Base-by-base conservation (phyloP, 768 basidiomycete genomes). In the Hydnomerulius pinastri region DNA sequence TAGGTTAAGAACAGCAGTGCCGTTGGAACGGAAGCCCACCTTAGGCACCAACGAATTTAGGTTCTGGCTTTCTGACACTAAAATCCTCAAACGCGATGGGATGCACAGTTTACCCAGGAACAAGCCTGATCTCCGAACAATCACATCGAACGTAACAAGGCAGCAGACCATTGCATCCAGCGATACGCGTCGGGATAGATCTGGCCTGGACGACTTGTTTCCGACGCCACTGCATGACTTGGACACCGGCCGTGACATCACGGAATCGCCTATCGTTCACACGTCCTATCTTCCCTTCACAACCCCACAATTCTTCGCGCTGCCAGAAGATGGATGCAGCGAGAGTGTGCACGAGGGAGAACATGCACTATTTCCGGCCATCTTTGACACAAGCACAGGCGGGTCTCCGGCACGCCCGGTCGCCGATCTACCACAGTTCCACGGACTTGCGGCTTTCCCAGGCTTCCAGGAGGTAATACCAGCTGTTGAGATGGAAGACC, bases 11-110 rank as follows among this genome's bases (percentile, higher is more conserved):
- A 43, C 46, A 1, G 11, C 25, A 15, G 27, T 27, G 5, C 12
- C 33, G 38, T 42, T 46, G 41, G 60, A 62, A 24, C 56, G 51
- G 36, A 55, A 57, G 33, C 33, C 25, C 35, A 13, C 52, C n/a
- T 42, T 54, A 23, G 54, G 51, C 35, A 55, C 54, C 6, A 67
- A 52, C 20, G 66, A 69, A 33, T 67, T 68, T 50, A 59, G 67
- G 33, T 58, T 56, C 51, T 67, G 67, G 67, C 59, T 68, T 20
- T 64, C 64, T 54, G 65, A 69, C 54, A 57, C 57, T 13, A 55
- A 55, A 37, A 53, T 58, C 18, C 55, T 64, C 62, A 58, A 57
- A 58, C 52, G 41, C 46, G 59, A 62, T 32, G 45, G 41, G 48
- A 41, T 37, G 46, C 42, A 60, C 37, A 33, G 35, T 45, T 43